Evolutionary conservation across 345 rosid species (phyloP), one percentile per base, ranked within the genome.

Genomic region (Odontarrhena argentea): DNA sequence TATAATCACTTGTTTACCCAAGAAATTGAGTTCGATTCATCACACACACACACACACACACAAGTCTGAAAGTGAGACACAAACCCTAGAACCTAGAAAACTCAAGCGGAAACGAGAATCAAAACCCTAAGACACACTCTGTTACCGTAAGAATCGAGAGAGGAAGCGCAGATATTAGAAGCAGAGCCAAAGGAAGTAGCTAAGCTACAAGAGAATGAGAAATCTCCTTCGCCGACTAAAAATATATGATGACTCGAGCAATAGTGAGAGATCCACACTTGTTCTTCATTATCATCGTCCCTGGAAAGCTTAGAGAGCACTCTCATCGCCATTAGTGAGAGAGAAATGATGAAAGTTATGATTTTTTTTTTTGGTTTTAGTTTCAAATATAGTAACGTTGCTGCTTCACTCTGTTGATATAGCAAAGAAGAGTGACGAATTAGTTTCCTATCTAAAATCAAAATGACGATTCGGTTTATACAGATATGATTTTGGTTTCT

Each of bases 201-300:
- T 66, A 85, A 66, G 12, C 79, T 69, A 47, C 44, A 9, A 44
- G 86, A 78, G 48, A 85, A 83, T 0, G 88, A 85, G 71, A 85
- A 83, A 75, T 85, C 94, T 12, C 90, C 87, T 76, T 85, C 90
- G 4, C 90, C 93, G 4, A 83, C 87, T 7, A 87, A 60, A 13
- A 84, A 67, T 14, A 79, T 79, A 1, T 65, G 77, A 30, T 82
- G 84, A 11, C 63, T 58, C 3, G 87, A 74, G 32, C 86, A 82
- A 9, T 84, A 84, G 52, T 76, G 75, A 4, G 62, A 61, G 37
- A 78, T 71, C 84, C 84, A 71, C 50, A 73, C 79, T 53, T 41
- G 74, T 45, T 28, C 32, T 2, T 28, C 36, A 32, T 32, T 56
- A 25, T 32, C 24, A 35, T 24, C 5, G 30, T 42, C 25, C 52